These are phyloP conservation scores for Graphiopsis chlorocephala DNA, from an alignment of 2,329 filamentous ascomycete species.

Conservation along the genomic window DNA sequence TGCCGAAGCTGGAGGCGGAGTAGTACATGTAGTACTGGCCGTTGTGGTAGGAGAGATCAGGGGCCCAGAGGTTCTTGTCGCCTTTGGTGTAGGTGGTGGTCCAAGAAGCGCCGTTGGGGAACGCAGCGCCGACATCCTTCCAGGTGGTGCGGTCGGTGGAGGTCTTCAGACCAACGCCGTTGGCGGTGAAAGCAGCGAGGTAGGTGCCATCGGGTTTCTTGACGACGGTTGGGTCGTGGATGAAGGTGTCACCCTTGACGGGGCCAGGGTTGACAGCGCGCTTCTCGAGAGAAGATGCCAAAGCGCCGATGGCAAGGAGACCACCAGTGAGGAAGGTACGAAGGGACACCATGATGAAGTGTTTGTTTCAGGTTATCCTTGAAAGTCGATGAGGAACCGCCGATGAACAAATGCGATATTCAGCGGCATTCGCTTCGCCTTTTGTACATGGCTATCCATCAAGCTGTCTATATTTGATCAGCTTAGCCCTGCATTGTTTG, in stretches of 20 bases:
- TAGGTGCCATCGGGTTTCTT: conserved; percentile 16
- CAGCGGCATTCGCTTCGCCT: neutral
- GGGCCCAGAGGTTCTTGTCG: conserved; percentile 49
- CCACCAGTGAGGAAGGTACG: conserved; percentile 1
- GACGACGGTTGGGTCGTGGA: conserved; percentile 13
- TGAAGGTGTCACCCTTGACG: conserved; percentile 14
- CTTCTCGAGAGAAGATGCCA: conserved; percentile 10
- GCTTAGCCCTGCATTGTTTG: neutral
- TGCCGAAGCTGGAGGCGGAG: conserved; percentile 60
- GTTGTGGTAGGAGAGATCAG: conserved; percentile 59
- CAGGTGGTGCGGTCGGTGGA: conserved; percentile 14
- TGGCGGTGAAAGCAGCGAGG: conserved; percentile 14
- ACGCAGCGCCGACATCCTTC: conserved; percentile 14
- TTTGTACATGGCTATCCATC: neutral
- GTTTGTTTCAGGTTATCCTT: neutral
- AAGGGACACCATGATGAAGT: conserved; percentile 3
- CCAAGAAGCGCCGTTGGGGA: conserved; percentile 12
- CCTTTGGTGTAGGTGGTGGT: conserved; percentile 15
- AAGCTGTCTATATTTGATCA: neutral
- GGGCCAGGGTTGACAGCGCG: conserved; percentile 7
- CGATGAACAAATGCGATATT: neutral
- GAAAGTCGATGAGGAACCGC: neutral
- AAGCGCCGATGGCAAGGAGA: conserved; percentile 1
- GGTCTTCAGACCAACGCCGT: conserved; percentile 12
- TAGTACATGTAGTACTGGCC: conserved; percentile 64